A percentile compares a stretch with the other conserved stretches of the same genome.
Evolutionary conservation across 768 basidiomycete species (phyloP).

Genomic region (Tephrocybe sp.): DNA sequence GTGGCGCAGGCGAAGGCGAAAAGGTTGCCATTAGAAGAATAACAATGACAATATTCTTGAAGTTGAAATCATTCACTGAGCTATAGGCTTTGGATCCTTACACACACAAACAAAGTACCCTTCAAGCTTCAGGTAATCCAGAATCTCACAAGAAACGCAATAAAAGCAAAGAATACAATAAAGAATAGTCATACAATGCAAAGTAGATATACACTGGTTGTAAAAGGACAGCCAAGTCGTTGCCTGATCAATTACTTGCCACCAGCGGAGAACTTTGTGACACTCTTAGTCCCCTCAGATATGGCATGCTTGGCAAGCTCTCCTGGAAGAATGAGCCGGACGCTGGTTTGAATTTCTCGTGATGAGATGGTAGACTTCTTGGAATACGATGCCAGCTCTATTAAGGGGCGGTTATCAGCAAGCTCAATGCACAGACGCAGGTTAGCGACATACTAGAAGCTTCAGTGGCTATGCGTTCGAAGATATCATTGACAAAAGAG

Average conservation of each 20-base stretch:
- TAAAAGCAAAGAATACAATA: constrained; percentile 14
- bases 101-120: constrained; percentile 7
- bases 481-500: constrained; percentile 85
- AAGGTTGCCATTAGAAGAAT: constrained; percentile 52
- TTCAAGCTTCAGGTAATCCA: too few relatives aligned
- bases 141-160: not conserved
- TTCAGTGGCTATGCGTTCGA: constrained; percentile 75
- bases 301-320: constrained; percentile 88
- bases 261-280: constrained; percentile 49
- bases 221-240: not conserved
- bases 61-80: not conserved
- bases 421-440: constrained; percentile 19
- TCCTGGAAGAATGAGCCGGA: constrained; percentile 80
- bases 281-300: constrained; percentile 56
- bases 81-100: constrained; percentile 1
- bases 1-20: constrained; percentile 56
- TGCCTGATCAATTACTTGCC: constrained; percentile 31
- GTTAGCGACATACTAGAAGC: constrained; percentile 52
- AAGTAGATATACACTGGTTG: constrained; percentile 7
- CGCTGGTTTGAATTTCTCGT: constrained; percentile 84
- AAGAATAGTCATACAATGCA: constrained; percentile 13
- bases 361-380: constrained; percentile 93
- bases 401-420: constrained; percentile 42
- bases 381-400: constrained; percentile 80
- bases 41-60: not conserved